These are phyloP conservation scores for Aspergillus indologenus DNA, from an alignment of 495 filamentous ascomycete species.

Conservation along the genomic window DNA sequence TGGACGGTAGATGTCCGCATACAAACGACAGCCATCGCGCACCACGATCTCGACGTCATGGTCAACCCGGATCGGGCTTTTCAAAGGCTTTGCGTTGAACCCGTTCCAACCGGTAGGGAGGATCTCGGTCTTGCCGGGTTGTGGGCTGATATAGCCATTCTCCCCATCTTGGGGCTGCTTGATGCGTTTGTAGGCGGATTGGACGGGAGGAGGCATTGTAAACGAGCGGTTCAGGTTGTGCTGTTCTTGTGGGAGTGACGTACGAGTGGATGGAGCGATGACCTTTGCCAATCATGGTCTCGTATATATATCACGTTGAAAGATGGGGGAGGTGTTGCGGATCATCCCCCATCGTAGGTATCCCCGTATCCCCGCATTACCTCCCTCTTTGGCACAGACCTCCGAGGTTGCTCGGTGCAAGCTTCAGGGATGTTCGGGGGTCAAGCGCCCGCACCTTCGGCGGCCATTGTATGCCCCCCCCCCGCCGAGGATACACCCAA, in stretches of 20 bases:
- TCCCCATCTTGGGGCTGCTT: slow-evolving; percentile 25
- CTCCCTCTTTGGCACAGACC: too few relatives aligned
- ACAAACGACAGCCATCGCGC: slow-evolving; percentile 31
- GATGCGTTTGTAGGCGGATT: slow-evolving; percentile 32
- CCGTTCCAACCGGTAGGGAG: slow-evolving; percentile 28
- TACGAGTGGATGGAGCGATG: background rate
- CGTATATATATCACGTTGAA: too few relatives aligned
- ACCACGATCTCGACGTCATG: slow-evolving; percentile 31
- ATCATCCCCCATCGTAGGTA: too few relatives aligned
- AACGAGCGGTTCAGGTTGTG: background rate
- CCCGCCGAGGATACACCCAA: background rate
- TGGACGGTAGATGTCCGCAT: slow-evolving; percentile 38
- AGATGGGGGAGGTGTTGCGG: too few relatives aligned
- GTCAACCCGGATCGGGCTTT: slow-evolving; percentile 24
- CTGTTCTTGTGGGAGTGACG: background rate
- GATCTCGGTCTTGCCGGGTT: slow-evolving; percentile 28
- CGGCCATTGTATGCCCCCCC: background rate
- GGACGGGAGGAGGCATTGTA: slow-evolving; percentile 29
- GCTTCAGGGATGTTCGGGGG: background rate
- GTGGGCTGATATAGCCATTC: slow-evolving; percentile 30
- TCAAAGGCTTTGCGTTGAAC: slow-evolving; percentile 26
- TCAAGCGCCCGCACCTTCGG: slow-evolving; percentile 5
- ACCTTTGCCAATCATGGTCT: background rate
- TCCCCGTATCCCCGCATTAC: too few relatives aligned
- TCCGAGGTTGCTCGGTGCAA: too few relatives aligned